phyloP scores from a whole-genome alignment of 176 grass and related monocot species.

The Avena insularis region DNA sequence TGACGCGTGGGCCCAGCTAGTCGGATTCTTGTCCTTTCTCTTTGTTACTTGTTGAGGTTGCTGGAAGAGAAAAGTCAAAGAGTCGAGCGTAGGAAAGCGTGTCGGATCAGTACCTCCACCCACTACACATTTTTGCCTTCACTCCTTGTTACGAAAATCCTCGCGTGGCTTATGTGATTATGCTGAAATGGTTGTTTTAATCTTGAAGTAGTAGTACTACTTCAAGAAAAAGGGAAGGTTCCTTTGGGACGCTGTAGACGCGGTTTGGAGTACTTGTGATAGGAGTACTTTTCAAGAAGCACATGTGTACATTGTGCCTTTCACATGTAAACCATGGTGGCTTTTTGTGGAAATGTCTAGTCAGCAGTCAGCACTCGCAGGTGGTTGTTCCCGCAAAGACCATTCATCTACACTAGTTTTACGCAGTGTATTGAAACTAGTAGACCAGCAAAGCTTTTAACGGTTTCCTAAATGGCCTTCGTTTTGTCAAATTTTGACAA shows the following conservation, averaged over 20 bases:
- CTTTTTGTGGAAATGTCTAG: not conserved
- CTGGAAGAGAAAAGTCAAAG: constrained; percentile 36
- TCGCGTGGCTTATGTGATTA: not conserved
- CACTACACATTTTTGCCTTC: not conserved
- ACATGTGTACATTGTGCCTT: not conserved
- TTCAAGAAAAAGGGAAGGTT: not conserved
- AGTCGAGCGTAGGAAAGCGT: constrained; percentile 34
- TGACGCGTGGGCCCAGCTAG: constrained; percentile 37
- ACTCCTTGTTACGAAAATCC: not conserved
- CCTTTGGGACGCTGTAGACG: not conserved
- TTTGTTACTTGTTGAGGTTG: constrained; percentile 14
- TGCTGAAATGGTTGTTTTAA: not conserved
- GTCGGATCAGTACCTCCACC: constrained; percentile 16
- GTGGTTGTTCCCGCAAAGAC: not conserved
- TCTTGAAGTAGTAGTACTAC: too few relatives aligned
- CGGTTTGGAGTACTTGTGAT: not conserved
- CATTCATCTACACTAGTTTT: not conserved
- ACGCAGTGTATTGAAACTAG: not conserved
- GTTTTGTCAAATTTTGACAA: constrained; percentile 1
- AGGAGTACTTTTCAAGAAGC: not conserved
- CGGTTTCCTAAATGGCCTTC: not conserved
- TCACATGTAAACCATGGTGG: constrained; percentile 13
- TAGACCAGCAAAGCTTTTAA: not conserved
- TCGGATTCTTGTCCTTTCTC: not conserved
- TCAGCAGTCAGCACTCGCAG: not conserved